Conservation (phyloP, 495 filamentous ascomycete genomes). For the Durotheca rogersii region DNA sequence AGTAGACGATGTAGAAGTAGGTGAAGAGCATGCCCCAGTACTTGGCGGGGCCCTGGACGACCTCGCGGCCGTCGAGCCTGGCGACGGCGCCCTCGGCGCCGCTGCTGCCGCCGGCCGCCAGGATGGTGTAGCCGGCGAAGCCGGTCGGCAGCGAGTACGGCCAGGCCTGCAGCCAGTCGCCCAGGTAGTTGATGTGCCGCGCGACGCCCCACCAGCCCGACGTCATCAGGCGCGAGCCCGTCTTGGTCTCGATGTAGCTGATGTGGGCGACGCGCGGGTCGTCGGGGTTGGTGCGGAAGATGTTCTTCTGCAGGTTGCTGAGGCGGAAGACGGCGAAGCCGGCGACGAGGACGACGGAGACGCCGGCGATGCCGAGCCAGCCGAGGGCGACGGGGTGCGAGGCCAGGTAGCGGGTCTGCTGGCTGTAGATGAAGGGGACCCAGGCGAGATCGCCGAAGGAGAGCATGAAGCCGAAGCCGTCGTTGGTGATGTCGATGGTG, state of each 20-base stretch:
- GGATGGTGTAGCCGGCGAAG: constrained; percentile 72
- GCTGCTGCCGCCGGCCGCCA: constrained; percentile 53
- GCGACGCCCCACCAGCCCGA: constrained; percentile 95
- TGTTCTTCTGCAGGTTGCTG: constrained; percentile 91
- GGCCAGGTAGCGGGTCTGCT: constrained; percentile 86
- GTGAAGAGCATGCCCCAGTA: constrained; percentile 87
- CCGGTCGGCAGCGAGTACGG: constrained; percentile 89
- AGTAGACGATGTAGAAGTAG: constrained; percentile 95
- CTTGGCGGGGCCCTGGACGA: constrained; percentile 68
- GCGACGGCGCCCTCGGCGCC: constrained; percentile 50
- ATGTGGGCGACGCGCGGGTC: constrained; percentile 80
- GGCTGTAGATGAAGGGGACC: constrained; percentile 87
- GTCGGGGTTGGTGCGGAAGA: constrained; percentile 83
- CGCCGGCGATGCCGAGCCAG: constrained; percentile 56
- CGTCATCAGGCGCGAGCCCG: constrained; percentile 75
- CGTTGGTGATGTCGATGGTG: constrained; percentile 92
- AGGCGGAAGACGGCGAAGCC: constrained; percentile 91
- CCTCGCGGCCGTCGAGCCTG: constrained; percentile 58
- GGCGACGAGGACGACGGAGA: constrained; percentile 62
- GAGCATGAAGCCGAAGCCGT: constrained; percentile 98
- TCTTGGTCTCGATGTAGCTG: constrained; percentile 82
- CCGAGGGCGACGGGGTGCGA: constrained; percentile 79
- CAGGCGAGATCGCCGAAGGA: constrained; percentile 91
- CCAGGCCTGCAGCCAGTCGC: constrained; percentile 95
- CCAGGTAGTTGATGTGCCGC: constrained; percentile 96